Percentiles rank a stretch among this genome's conserved stretches.
These are phyloP conservation scores for Amoebophrya sp. DNA, from an alignment of 169 alveolate species.

Conservation along the genomic window DNA sequence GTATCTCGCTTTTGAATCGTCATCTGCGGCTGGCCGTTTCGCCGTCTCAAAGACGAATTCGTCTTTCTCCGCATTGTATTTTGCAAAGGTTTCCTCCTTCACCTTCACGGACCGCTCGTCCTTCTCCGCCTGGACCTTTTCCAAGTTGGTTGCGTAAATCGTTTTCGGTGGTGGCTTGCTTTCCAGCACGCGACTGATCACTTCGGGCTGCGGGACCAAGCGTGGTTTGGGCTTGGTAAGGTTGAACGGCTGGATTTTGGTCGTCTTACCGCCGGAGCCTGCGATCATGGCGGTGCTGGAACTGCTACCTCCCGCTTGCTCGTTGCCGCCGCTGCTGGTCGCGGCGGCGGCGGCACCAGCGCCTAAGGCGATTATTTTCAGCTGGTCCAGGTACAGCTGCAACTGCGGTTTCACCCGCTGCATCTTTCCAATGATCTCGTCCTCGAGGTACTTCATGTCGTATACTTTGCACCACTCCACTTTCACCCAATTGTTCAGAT, in stretches of 20 bases:
- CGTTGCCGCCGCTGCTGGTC: too few species aligned
- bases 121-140: background rate
- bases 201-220: background rate
- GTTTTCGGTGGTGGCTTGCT: background rate
- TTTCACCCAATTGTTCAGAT: slow-evolving; percentile 20
- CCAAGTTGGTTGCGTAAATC: background rate
- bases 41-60: background rate
- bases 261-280: background rate
- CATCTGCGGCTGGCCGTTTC: background rate
- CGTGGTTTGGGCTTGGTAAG: background rate
- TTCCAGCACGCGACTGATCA: background rate
- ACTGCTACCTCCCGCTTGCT: too few species aligned
- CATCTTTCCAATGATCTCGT: background rate
- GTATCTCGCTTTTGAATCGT: background rate
- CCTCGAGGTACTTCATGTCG: background rate
- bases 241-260: background rate
- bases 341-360: background rate
- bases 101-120: background rate
- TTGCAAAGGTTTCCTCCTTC: background rate
- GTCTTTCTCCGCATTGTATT: background rate
- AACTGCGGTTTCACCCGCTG: background rate
- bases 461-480: background rate
- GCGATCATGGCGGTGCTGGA: too few species aligned
- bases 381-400: background rate
- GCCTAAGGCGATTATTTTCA: background rate